Percentiles rank a stretch among this genome's conserved stretches.
Conservation (phyloP, 169 alveolate species). For the Amoebophrya sp. region DNA sequence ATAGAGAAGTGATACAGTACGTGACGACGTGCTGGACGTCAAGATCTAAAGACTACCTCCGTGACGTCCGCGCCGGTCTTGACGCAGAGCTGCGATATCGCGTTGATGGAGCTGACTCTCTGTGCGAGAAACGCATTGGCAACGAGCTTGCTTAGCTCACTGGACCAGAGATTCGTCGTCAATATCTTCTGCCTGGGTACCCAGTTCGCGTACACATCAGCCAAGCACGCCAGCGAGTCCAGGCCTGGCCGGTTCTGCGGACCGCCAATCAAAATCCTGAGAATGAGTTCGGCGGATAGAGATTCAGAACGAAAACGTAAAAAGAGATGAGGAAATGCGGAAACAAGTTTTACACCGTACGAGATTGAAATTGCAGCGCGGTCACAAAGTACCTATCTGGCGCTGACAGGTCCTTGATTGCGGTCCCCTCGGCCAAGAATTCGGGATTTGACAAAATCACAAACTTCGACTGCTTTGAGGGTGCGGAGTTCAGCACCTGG, state of each 20-base stretch:
- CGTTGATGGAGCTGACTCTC: slow-evolving; percentile 68
- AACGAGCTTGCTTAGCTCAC: slow-evolving; percentile 27
- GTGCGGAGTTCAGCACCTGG: slow-evolving; percentile 30
- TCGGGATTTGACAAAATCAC: slow-evolving; percentile 67
- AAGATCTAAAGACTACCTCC: too few species aligned
- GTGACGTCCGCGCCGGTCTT: slow-evolving; percentile 65
- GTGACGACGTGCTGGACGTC: too few species aligned
- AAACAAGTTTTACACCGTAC: too few species aligned
- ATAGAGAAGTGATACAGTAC: too few species aligned
- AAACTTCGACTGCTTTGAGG: slow-evolving; percentile 30
- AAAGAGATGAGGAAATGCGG: too few species aligned
- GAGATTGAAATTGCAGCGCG: too few species aligned
- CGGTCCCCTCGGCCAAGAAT: slow-evolving; percentile 75
- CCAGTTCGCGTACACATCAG: slow-evolving; percentile 54
- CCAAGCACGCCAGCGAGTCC: slow-evolving; percentile 40
- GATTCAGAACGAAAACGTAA: too few species aligned
- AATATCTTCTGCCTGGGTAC: slow-evolving; percentile 49
- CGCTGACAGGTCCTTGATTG: slow-evolving; percentile 32
- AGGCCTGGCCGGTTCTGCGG: slow-evolving; percentile 31
- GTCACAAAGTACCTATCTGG: slow-evolving; percentile 5
- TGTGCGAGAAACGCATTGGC: slow-evolving; percentile 78
- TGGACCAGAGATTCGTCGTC: too few species aligned
- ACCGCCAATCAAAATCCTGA: slow-evolving; percentile 52
- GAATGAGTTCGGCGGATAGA: too few species aligned
- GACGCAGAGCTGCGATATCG: slow-evolving; percentile 66